A percentile compares a stretch with the other conserved stretches of the same genome.
These are phyloP conservation scores for Craterostigma plantagineum DNA, from an alignment of 257 asterid species.

Conservation along the genomic window DNA sequence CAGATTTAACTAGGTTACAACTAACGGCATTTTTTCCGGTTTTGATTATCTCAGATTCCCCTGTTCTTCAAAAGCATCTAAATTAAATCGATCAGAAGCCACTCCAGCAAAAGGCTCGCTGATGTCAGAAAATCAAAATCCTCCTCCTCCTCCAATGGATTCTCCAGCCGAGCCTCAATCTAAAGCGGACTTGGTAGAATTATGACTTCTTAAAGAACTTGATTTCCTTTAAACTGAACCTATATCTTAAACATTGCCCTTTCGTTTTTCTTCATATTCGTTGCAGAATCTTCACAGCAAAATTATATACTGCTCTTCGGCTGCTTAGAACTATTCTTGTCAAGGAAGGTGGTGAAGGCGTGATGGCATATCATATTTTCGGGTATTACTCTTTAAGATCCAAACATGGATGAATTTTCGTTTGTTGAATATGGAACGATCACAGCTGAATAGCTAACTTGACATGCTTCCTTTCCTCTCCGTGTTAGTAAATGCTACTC, in stretches of 20 bases:
- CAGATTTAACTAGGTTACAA: no score
- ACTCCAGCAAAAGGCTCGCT: conserved; percentile 66
- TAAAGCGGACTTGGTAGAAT: conserved; percentile 36
- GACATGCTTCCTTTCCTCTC: conserved; percentile 7
- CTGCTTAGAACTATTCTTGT: conserved; percentile 38
- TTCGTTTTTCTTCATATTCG: conserved; percentile 1
- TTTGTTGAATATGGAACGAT: no score
- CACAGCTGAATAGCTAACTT: background rate
- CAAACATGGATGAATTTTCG: no score
- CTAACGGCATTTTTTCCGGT: no score
- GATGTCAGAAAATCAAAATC: conserved; percentile 26
- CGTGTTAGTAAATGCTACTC: conserved; percentile 31
- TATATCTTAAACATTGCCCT: background rate
- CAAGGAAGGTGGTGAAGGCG: conserved; percentile 49
- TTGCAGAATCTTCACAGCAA: conserved; percentile 49
- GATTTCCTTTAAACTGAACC: background rate
- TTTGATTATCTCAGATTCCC: conserved; percentile 60
- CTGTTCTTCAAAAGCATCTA: conserved; percentile 29
- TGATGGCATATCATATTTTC: conserved; percentile 52
- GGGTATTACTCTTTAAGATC: conserved; percentile 27
- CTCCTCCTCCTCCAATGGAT: conserved; percentile 20
- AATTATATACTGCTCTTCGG: conserved; percentile 40
- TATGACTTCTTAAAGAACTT: conserved; percentile 1
- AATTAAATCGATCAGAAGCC: conserved; percentile 34
- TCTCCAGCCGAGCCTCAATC: conserved; percentile 33